A percentile compares a stretch with the other conserved stretches of the same genome.
Evolutionary conservation across 495 filamentous ascomycete species (phyloP).

Genomic region (Lentithecium fluviatile): DNA sequence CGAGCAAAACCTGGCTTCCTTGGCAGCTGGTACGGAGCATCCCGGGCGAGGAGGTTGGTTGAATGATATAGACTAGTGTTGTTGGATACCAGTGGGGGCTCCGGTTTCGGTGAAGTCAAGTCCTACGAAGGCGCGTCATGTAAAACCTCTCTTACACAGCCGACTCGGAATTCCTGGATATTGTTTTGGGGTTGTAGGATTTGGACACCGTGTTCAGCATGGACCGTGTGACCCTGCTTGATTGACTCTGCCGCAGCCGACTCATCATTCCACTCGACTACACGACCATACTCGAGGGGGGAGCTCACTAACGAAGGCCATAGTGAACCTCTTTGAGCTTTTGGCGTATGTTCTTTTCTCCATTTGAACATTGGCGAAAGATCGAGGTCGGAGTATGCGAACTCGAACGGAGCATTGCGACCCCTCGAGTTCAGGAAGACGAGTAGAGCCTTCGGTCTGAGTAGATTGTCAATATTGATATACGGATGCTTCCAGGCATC

Average conservation of each 20-base stretch:
- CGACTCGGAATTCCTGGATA: too few relatives aligned
- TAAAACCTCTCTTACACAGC: too few relatives aligned
- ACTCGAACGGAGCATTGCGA: background rate
- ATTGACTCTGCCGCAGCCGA: too few relatives aligned
- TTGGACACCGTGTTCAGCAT: too few relatives aligned
- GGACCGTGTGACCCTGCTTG: too few relatives aligned
- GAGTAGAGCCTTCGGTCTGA: background rate
- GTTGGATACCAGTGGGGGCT: constrained; percentile 25
- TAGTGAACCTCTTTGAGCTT: too few relatives aligned
- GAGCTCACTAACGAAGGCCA: too few relatives aligned
- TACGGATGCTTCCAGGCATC: background rate
- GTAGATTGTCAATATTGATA: background rate
- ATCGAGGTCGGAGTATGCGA: background rate
- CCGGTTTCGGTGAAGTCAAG: too few relatives aligned
- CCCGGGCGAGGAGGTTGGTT: constrained; percentile 38
- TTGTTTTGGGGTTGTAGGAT: too few relatives aligned
- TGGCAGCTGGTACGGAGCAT: constrained; percentile 51
- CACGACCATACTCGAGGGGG: too few relatives aligned
- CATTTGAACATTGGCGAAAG: background rate
- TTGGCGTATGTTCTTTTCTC: background rate
- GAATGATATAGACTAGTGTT: constrained; percentile 36
- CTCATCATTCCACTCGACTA: too few relatives aligned
- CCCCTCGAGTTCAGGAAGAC: background rate
- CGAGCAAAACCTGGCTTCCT: constrained; percentile 3
- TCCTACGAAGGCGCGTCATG: too few relatives aligned